Evolutionary conservation across 2,329 filamentous ascomycete species (phyloP).

Genomic region (Talaromyces rugulosus): DNA sequence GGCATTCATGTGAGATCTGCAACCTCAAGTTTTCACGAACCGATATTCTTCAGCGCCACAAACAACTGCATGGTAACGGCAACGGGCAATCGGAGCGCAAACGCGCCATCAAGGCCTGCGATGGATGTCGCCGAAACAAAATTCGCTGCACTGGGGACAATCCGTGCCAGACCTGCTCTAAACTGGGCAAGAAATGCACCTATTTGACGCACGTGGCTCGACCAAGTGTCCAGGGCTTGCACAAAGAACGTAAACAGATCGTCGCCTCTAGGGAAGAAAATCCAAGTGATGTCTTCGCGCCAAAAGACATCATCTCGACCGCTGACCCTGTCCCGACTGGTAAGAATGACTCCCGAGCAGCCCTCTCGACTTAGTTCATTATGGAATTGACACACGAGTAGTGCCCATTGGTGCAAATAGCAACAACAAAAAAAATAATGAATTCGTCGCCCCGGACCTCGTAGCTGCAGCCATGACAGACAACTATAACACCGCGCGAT

Average conservation of each 20-base stretch:
- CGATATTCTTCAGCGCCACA: background rate
- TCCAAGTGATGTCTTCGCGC: background rate
- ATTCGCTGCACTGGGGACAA: background rate
- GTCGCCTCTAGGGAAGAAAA: background rate
- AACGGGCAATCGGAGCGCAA: background rate
- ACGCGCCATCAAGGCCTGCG: background rate
- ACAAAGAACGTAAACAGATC: background rate
- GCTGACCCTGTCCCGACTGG: background rate
- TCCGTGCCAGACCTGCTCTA: background rate
- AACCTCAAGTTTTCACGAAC: background rate
- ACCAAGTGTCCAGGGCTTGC: background rate
- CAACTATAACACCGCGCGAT: background rate
- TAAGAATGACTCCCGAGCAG: background rate
- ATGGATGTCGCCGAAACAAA: slow-evolving; percentile 1
- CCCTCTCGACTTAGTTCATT: background rate
- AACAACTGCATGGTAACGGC: background rate
- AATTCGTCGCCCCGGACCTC: background rate
- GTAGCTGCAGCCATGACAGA: background rate
- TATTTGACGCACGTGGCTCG: background rate
- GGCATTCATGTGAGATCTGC: background rate
- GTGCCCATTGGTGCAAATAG: background rate
- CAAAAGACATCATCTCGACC: background rate
- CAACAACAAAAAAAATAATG: background rate
- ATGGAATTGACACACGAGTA: background rate
- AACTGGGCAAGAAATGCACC: background rate